Evolutionary conservation across 2,329 filamentous ascomycete genomes (phyloP).

Genomic region (Talaromyces sp.): DNA sequence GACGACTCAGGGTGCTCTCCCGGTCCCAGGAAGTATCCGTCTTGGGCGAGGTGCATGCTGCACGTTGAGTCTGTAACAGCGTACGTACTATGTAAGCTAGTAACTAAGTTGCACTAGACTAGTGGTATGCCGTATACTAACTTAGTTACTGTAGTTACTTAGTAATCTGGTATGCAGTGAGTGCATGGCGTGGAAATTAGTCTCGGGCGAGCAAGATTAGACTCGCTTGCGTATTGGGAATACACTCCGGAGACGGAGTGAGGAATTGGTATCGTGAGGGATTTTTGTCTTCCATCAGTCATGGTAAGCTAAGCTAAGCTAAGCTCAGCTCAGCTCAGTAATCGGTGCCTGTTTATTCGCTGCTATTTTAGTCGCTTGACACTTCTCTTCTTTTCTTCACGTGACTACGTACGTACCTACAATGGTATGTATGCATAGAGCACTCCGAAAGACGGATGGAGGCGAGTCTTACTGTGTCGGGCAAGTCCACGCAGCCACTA

Average conservation of each 20-base stretch:
- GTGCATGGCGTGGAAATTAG: slow-evolving; percentile 3
- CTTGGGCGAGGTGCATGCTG: slow-evolving; percentile 16
- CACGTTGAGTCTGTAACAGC: background rate
- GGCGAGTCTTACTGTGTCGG: background rate
- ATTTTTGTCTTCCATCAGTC: slow-evolving; percentile 6
- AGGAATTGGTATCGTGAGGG: slow-evolving; percentile 1
- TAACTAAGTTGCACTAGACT: background rate
- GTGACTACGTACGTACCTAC: background rate
- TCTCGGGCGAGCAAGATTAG: background rate
- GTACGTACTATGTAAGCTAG: too few species aligned
- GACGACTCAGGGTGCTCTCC: background rate
- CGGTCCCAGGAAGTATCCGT: background rate
- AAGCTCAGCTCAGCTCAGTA: background rate
- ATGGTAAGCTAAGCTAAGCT: background rate
- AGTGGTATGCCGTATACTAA: background rate
- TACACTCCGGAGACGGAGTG: background rate
- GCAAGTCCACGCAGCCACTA: slow-evolving; percentile 12
- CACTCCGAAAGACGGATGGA: background rate
- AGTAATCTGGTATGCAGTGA: background rate
- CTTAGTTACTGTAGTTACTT: too few species aligned
- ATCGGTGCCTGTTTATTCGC: background rate
- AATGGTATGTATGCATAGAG: background rate
- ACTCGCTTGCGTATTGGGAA: background rate
- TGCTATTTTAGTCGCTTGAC: background rate
- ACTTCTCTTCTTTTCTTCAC: too few species aligned